Base-by-base conservation (phyloP, 2,329 filamentous ascomycete genomes). In the Botrytis galanthina region DNA sequence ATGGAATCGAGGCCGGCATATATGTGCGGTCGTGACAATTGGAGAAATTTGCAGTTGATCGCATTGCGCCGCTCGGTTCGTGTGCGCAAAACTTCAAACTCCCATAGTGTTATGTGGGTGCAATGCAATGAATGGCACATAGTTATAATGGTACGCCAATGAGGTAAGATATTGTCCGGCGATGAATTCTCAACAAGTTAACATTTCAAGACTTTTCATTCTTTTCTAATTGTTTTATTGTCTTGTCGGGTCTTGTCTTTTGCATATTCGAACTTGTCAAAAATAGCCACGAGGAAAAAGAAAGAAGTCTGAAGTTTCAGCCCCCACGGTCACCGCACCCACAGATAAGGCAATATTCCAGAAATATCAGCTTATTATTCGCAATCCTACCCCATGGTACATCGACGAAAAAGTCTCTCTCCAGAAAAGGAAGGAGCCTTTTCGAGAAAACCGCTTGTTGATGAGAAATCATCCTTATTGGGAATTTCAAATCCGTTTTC, bases 401-500 rank as follows among this genome's bases (percentile, higher is more conserved):
- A 59, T 54, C 60, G 39, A 57, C 61, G 70, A 42, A 57, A 64
- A 35, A 72, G 61, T 59, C 32, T 8, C 26, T 72, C 62, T 61
- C 54, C 39, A 16, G 20, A n/a, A 59, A 42, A 48, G 63, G 54
- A 72, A 61, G 71, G 71, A 51, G 70, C 7, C 16, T 60, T 46
- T 29, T 60, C 29, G 22, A n/a, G 48, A 14, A 32, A 26, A 4
- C 29, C 20, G 32, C 37, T 59, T 32, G 20, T 35, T 70, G 37
- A 70, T 29, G 35, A 32, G n/a, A 44, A 46, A 6, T 35, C 29
- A n/a, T 60, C 32, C 26, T 14, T 32, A 46, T 35, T 70, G 61
- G 35, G 44, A 59, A n/a, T 22, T 57, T 9, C 44, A 59, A 66
- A 35, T 57, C 46, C 46, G 26, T 46, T 44, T n/a, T 44, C 51